Evolutionary conservation across 2,329 filamentous ascomycete genomes (phyloP), one percentile per base, ranked within the genome.

Genomic region (Coniochaeta sp.): DNA sequence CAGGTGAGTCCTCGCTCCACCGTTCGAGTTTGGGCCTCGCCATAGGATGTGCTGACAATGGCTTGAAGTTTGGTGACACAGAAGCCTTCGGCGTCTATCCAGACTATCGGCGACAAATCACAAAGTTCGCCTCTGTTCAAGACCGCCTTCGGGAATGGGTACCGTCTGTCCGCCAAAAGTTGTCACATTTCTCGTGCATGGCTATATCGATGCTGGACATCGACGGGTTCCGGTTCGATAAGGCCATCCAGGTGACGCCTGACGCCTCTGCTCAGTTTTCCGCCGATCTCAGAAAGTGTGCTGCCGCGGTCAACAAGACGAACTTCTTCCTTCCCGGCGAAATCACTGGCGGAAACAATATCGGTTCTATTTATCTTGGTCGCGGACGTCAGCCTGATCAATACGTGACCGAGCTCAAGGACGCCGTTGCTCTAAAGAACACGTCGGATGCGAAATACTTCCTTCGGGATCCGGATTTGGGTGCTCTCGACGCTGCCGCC

Each of bases 271-370:
- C 77, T 11, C 78, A 83, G 57, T 87, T 83, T 68, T 84, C 82
- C 17, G 72, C 76, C 28, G 76, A 77, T 11, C 79, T 85, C 63
- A 76, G 85, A 47, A 73, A 79, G 47, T 88, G 85, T 69, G 85
- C 85, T 17, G 70, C 72, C 7, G 66, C 72, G 17, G 73, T 81
- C 47, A 82, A 82, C 36, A 88, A 88, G 67, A 67, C 79, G 1
- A 88, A 88, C 67, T 88, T 88, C 69, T 85, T 87, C 69, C 74
- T 87, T 14, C 79, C 82, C 3, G 85, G 85, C 55, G 85, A 88
- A 71, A 83, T 88, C 59, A 85, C 84, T 24, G 80, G 81, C 64
- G 84, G 83, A 54, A 85, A 87, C 62, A 81, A 78, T 3, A 78
- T 86, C 58, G 84, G 81, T 2, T 77, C 83, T 1, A 73, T 87